phyloP scores from a whole-genome alignment of 257 asterid genomes.

The Solanum chmielewskii region DNA sequence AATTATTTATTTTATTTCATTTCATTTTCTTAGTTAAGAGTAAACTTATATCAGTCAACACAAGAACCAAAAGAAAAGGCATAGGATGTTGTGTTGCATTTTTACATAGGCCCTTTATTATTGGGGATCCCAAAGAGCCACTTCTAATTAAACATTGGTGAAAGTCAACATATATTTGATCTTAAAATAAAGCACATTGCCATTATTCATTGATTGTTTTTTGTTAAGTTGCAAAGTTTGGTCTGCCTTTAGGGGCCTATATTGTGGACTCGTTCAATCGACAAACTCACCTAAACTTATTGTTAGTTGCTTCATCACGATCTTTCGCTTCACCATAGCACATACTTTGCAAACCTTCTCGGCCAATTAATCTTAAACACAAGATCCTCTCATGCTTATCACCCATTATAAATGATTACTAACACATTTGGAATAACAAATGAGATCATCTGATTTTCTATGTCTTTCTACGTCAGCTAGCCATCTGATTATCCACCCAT shows the following conservation, averaged over 20 bases:
- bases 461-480: background rate
- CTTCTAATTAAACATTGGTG: background rate
- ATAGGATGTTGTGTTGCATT: background rate
- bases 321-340: background rate
- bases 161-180: background rate
- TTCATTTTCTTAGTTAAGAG: background rate
- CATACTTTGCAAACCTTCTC: background rate
- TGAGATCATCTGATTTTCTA: background rate
- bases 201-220: background rate
- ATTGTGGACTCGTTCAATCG: background rate
- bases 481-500: no score
- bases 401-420: background rate
- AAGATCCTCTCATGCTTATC: background rate
- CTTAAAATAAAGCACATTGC: background rate
- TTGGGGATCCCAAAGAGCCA: background rate
- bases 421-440: no score
- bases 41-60: background rate
- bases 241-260: background rate
- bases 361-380: background rate
- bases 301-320: background rate
- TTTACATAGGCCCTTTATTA: background rate
- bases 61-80: background rate
- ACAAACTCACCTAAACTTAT: background rate
- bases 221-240: background rate
- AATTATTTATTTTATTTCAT: background rate